Base-by-base conservation (phyloP, 1,284 basidiomycete genomes). In the Ceratorhiza oryzae-sativae region DNA sequence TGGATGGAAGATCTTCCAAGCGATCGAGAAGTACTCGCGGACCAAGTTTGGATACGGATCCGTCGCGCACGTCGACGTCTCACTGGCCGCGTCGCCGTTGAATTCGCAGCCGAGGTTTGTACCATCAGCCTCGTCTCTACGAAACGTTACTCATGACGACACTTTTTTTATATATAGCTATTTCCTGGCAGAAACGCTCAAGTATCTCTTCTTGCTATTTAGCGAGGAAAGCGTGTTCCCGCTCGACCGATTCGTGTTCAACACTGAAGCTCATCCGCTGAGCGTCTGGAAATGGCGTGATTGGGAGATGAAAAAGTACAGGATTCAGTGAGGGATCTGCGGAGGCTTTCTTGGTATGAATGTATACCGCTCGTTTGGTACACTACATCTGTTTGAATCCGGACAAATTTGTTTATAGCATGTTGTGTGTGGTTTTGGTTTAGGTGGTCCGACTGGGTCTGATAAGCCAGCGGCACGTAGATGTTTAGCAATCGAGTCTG, bases 181-280 rank as follows among this genome's bases (percentile, higher is more conserved):
- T 79, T 91, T 88, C 81, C 79, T 88, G 72, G 89, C 89, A 1
- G 92, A 94, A 80, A 83, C 82, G 32, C 79, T 84, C 74, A 84
- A 85, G 76, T 85, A 85, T 76, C 78, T 84, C n/a, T 84, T 81
- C 71, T 77, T 85, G 36, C 75, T 85, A 18, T 84, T 82, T 65
- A 78, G 79, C 6, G 81, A 82, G 39, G 77, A 79, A 18, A 74
- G 78, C 60, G 79, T 84, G 1, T 75, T 92, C 61, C 87, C 90
- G 10, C 79, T 93, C 53, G 87, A 90, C 74, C 80, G 86, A 74
- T 94, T 90, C 87, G 90, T 94, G 36, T 90, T 95, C 79, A 95
- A 94, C 78, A 95, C 93, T 2, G 94, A 94, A 79, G 91, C 91
- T 3, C 92, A 94, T 77, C 88, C 90, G 0, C 80, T 93, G 8